phyloP scores from a whole-genome alignment of 2,329 filamentous ascomycete species.

The Madurella mycetomatis region DNA sequence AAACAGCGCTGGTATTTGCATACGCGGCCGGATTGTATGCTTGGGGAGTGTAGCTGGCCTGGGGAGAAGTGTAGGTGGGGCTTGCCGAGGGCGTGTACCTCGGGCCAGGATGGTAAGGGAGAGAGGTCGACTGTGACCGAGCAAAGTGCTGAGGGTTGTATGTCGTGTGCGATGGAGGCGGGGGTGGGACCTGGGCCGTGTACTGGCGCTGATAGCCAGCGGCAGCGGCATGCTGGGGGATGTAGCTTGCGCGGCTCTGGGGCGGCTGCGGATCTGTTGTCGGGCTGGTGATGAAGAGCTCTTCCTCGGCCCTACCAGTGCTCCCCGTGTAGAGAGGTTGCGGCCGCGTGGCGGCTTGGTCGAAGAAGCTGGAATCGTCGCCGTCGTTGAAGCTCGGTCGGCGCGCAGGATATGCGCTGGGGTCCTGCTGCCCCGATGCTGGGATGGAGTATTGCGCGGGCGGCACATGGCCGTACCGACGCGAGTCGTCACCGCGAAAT shows the following conservation, averaged over 20 bases:
- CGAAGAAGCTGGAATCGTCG: conserved; percentile 61
- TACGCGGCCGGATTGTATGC: conserved; percentile 59
- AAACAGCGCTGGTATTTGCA: conserved; percentile 38
- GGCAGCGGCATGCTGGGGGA: conserved; percentile 41
- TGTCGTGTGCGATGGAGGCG: conserved; percentile 42
- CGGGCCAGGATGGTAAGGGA: conserved; percentile 47
- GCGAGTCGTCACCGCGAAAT: conserved; percentile 58
- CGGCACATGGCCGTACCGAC: conserved; percentile 62
- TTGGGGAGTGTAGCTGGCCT: conserved; percentile 45
- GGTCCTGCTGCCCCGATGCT: conserved; percentile 33
- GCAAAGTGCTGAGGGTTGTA: conserved; percentile 71
- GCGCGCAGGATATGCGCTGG: conserved; percentile 40
- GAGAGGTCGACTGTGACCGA: conserved; percentile 49
- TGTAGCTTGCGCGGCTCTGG: conserved; percentile 27
- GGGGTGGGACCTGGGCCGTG: conserved; percentile 39
- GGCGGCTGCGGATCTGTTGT: conserved; percentile 29
- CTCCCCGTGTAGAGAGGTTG: conserved; percentile 29
- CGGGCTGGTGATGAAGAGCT: conserved; percentile 59
- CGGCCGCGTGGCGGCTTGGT: conserved; percentile 31
- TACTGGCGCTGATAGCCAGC: conserved; percentile 51
- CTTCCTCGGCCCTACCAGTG: conserved; percentile 45
- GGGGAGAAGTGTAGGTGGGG: conserved; percentile 37
- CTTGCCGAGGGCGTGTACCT: conserved; percentile 38
- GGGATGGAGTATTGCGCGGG: conserved; percentile 58
- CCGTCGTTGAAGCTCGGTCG: conserved; percentile 71